Conservation (phyloP, 345 rosid species). For the Microthlaspi erraticum region DNA sequence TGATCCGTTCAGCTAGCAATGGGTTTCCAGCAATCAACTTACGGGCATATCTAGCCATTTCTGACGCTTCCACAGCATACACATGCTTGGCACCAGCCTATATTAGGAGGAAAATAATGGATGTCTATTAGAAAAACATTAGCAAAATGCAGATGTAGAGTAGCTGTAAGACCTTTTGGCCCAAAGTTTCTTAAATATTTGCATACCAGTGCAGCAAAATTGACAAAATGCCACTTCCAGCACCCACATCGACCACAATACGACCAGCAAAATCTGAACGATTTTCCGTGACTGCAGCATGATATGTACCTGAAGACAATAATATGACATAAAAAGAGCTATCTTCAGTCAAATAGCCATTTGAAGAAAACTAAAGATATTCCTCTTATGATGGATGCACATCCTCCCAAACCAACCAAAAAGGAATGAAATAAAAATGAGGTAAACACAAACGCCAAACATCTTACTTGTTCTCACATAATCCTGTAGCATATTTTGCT, state of each 20-base stretch:
- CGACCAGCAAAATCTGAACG: conserved; percentile 81
- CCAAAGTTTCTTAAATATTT: background rate
- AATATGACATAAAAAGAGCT: conserved; percentile 7
- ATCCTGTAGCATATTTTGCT: conserved; percentile 97
- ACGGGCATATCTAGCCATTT: conserved; percentile 94
- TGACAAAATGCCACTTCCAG: conserved; percentile 97
- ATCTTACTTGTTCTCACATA: conserved; percentile 92
- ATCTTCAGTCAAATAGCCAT: background rate
- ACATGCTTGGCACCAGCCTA: conserved; percentile 99
- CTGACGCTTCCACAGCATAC: conserved; percentile 97
- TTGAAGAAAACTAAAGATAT: background rate
- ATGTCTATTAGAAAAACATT: conserved; percentile 5
- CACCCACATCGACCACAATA: conserved; percentile 95
- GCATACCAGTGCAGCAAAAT: conserved; percentile 93
- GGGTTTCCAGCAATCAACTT: conserved; percentile 94
- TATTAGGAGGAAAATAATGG: background rate
- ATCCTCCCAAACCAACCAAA: background rate
- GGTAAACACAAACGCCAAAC: conserved; percentile 25
- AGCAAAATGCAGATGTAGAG: background rate
- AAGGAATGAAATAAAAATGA: background rate
- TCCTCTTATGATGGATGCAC: too few species aligned
- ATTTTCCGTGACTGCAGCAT: conserved; percentile 94
- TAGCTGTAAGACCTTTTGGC: background rate
- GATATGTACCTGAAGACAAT: conserved; percentile 75
- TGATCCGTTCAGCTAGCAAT: conserved; percentile 71